Base-by-base conservation (phyloP, 148 eudicot species). In the Spergularia marina region DNA sequence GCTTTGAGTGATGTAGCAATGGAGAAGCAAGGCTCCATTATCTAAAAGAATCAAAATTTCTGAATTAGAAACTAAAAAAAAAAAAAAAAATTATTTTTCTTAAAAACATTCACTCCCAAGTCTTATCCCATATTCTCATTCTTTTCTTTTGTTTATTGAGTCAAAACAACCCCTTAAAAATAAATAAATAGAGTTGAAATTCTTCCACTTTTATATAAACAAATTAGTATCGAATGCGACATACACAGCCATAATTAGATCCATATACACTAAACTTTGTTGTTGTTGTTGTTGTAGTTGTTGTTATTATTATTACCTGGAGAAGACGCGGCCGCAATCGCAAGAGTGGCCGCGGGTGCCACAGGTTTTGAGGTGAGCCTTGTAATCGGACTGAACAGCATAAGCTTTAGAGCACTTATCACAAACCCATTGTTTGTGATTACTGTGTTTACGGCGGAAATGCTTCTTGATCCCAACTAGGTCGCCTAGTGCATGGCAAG, bases 281-380 rank as follows among this genome's bases (percentile, higher is more conserved):
- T 56, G 47, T 25, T 56, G 47, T 25, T 62, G 4, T 15, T 13
- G 14, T 41, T 62, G 4, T 15, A 9, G 14, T 41, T 2, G 20
- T 3, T 23, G 25, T 51, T 9, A 14, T 18, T 7, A 6, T 10
- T 70, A 16, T 53, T 76, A 91, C 98, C 98, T 89, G 77, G 98
- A 93, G 76, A 93, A 93, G 13, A 93, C 96, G 54, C 96, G 91
- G 76, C 98, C 98, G 41, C 98, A 93, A 72, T 93, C 98, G 14
- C 97, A 94, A 23, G 94, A 91, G 72, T 94, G 97, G 61, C 97
- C 98, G 52, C 98, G 81, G 14, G 98, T 93, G 16, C 98, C 98
- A 56, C 98, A 93, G 11, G 94, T 93, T 20, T 93, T 93, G 55
- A 89, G 94, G 70, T 93, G 98, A 8, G 98, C 98, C 76, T 93